Evolutionary conservation across 1,284 basidiomycete genomes (phyloP), one percentile per base, ranked within the genome.

Genomic region (Ustilago bromivora): DNA sequence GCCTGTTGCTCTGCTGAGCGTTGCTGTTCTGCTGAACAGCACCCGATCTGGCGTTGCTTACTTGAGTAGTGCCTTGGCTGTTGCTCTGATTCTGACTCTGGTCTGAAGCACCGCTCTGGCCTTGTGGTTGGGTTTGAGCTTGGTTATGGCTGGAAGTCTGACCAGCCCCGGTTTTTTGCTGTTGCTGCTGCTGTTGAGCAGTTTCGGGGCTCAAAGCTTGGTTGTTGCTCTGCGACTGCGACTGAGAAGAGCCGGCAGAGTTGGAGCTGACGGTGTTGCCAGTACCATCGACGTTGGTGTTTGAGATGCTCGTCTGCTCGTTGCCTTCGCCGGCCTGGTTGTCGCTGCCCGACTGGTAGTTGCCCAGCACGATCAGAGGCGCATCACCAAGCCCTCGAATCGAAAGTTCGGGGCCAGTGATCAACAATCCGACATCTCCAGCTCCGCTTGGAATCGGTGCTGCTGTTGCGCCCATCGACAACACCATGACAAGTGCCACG

Each of bases 191-290:
- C 56, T 62, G 60, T 31, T 54, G 17, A 46, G 38, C 38, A 19
- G 28, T n/a, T 6, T 51, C 60, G 32, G 28, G 15, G 28, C 13
- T 12, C 19, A 23, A 47, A 19, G 17, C 49, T 43, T 70, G 57
- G 49, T 65, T 57, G 36, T 43, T 52, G 52, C 41, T 65, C 53
- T 64, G 61, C 8, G 57, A 63, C 47, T 70, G 68, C 35, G 43
- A 56, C 54, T 70, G 68, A 13, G 36, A 49, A 32, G 62, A 60
- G 31, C 69, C 69, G 23, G 17, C 59, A 40, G 69, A 71, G 51
- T 61, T 61, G 28, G 63, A 65, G 43, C 38, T 66, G 63, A 66
- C 62, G 58, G 69, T 66, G 63, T 66, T 71, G 41, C 28, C 69
- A 31, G 65, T 53, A 10, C 69, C 69, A 51, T 41, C 57, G 43